Evolutionary conservation across 805 yeast species (phyloP).

Genomic region (Candida tibetensis): DNA sequence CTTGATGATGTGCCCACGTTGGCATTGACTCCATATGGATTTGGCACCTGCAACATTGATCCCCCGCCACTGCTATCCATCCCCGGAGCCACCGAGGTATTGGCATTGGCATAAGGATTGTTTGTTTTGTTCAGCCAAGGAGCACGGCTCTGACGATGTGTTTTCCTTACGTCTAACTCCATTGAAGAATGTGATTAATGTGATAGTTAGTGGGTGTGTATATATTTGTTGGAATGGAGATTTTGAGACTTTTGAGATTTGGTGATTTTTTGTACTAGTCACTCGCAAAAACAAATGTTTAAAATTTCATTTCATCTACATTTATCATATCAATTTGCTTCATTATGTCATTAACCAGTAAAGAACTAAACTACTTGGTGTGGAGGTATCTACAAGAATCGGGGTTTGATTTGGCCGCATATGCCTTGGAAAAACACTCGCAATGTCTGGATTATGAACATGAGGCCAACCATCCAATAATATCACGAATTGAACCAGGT

Average conservation of each 20-base stretch:
- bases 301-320: too few species aligned
- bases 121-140: slow-evolving; percentile 35
- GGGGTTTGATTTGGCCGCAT: slow-evolving; percentile 73
- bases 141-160: slow-evolving; percentile 41
- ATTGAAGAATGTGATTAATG: slow-evolving; percentile 64
- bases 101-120: slow-evolving; percentile 30
- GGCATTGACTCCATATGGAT: slow-evolving; percentile 12
- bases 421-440: slow-evolving; percentile 76
- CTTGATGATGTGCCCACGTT: slow-evolving; percentile 1
- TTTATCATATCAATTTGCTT: too few species aligned
- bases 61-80: neutral
- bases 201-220: too few species aligned
- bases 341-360: slow-evolving; percentile 82
- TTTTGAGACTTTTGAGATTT: too few species aligned
- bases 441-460: slow-evolving; percentile 54
- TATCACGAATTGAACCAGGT: slow-evolving; percentile 65
- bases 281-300: too few species aligned
- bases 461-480: slow-evolving; percentile 38
- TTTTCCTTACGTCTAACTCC: slow-evolving; percentile 28
- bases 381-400: slow-evolving; percentile 92
- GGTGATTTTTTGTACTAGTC: too few species aligned
- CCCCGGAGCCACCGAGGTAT: slow-evolving; percentile 4
- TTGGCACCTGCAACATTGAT: slow-evolving; percentile 11
- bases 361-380: slow-evolving; percentile 82
- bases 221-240: too few species aligned